Percentiles rank a stretch among this genome's conserved stretches.
phyloP scores from a whole-genome alignment of 73 alveolate species.

The Symbiodinium natans region DNA sequence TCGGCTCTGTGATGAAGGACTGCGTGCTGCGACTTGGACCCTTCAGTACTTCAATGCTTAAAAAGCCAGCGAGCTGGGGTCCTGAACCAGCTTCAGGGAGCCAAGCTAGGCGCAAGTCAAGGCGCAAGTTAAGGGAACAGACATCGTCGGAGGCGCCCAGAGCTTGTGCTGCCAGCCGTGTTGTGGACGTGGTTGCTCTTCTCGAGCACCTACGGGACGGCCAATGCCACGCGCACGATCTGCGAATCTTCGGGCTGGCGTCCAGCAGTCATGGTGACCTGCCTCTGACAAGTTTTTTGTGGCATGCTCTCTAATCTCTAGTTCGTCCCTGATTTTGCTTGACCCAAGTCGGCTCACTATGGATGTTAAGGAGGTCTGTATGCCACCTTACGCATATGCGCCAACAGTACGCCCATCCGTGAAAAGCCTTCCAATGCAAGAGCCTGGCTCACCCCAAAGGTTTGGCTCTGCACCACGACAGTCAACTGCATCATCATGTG shows the following conservation, averaged over 20 bases:
- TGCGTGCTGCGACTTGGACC: slow-evolving; percentile 7
- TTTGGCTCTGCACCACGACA: slow-evolving; percentile 66
- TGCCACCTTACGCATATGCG: too few species aligned
- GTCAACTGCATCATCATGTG: slow-evolving; percentile 83
- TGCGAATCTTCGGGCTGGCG: not conserved
- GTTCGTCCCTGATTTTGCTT: too few species aligned
- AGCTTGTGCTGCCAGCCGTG: slow-evolving; percentile 61
- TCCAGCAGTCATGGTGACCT: slow-evolving; percentile 24
- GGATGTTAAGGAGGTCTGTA: too few species aligned
- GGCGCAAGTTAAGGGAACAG: not conserved
- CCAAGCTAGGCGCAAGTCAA: not conserved
- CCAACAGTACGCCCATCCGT: not conserved
- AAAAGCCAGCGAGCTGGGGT: too few species aligned
- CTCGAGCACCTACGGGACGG: slow-evolving; percentile 61
- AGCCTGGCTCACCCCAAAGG: not conserved
- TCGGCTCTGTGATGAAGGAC: slow-evolving; percentile 31
- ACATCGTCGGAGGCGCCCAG: slow-evolving; percentile 39
- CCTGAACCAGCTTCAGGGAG: not conserved
- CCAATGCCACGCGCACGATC: slow-evolving; percentile 36
- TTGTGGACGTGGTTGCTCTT: slow-evolving; percentile 75
- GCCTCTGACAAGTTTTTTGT: not conserved
- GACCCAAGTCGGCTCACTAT: too few species aligned
- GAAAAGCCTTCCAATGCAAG: too few species aligned
- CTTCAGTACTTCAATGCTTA: not conserved
- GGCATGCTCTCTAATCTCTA: too few species aligned